Evolutionary conservation across 495 filamentous ascomycete genomes (phyloP), one percentile per base, ranked within the genome.

Genomic region (Penicillium subrubescens): DNA sequence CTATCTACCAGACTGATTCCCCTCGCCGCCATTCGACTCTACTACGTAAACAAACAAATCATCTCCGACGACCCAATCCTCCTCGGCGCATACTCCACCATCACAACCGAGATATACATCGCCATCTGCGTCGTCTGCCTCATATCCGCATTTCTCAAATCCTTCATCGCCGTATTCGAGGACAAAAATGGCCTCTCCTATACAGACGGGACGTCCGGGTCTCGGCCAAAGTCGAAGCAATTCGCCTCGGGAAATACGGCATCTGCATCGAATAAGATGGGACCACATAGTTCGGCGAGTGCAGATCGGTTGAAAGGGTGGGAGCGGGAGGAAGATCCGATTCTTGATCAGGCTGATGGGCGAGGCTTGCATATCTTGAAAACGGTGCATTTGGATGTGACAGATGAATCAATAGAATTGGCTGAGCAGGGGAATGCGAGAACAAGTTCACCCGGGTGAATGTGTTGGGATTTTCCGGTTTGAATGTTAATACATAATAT

Each of bases 151-250:
- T 73, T 73, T 2, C 51, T 83, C 8, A 79, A 77, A 50, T 73
- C 76, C 1, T 81, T 82, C 60, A 71, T 82, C 39, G 73, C 75
- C 2, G 77, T 79, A n/a, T 75, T 72, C 44, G 71, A 72, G 35
- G 67, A 74, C 19, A 66, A 75, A 5, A 54, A 71, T 14, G 79
- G 78, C 4, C 46, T 76, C 2, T 68, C 73, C 8, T 76, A 76
- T 27, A 76, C 66, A 0, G 66, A 69, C 19, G 54, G 65, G 7
- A 48, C 60, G 10, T 62, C 65, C 14, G 44, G n/a, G 7, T 66
- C 60, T 7, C n/a, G 41, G 21, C 63, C 60, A 2, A 64, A 54
- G 8, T 31, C 25, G 8, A 60, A 59, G 43, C 33, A 41, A 10
- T 37, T 19, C 6, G 25, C 46, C 19, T 54, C 62, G 3, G 48